Conservation (phyloP, 2,329 filamentous ascomycete genomes). For the Talaromyces sp. region DNA sequence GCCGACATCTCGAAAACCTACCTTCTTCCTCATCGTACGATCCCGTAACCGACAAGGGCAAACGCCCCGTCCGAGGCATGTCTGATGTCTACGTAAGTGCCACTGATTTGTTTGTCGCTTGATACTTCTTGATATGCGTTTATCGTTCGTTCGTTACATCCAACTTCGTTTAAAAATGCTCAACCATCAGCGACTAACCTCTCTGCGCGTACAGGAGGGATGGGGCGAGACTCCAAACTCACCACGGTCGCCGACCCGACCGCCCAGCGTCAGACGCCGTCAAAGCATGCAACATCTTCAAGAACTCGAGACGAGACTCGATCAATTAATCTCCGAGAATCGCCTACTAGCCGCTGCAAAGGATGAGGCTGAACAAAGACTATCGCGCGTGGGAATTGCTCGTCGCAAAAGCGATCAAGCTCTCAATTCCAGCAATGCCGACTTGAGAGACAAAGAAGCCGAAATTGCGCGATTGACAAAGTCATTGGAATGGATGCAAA, state of each 20-base stretch:
- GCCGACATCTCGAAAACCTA: slow-evolving; percentile 36
- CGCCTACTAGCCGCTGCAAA: slow-evolving; percentile 71
- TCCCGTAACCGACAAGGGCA: slow-evolving; percentile 82
- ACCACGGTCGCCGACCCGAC: slow-evolving; percentile 86
- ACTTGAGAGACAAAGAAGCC: slow-evolving; percentile 75
- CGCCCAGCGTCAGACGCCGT: slow-evolving; percentile 91
- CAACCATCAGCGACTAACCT: slow-evolving; percentile 15
- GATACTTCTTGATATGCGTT: slow-evolving; percentile 24
- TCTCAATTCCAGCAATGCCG: slow-evolving; percentile 62
- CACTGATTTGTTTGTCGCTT: slow-evolving; percentile 18
- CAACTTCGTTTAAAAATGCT: slow-evolving; percentile 21
- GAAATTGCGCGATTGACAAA: slow-evolving; percentile 81
- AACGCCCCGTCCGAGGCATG: slow-evolving; percentile 80
- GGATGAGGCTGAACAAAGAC: slow-evolving; percentile 62
- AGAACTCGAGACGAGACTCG: slow-evolving; percentile 81
- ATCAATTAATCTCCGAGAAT: slow-evolving; percentile 83
- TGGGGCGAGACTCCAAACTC: slow-evolving; percentile 82
- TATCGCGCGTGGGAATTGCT: slow-evolving; percentile 55
- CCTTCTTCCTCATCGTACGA: slow-evolving; percentile 59
- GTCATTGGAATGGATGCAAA: slow-evolving; percentile 73
- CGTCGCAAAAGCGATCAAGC: slow-evolving; percentile 55
- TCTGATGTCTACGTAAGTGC: slow-evolving; percentile 86
- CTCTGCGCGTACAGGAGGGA: slow-evolving; percentile 65
- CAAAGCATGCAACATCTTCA: slow-evolving; percentile 93
- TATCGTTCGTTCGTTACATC: slow-evolving; percentile 13